A percentile compares a stretch with the other conserved stretches of the same genome.
These are phyloP conservation scores for Nicotiana sylvestris DNA, from an alignment of 257 asterid species.

Conservation along the genomic window DNA sequence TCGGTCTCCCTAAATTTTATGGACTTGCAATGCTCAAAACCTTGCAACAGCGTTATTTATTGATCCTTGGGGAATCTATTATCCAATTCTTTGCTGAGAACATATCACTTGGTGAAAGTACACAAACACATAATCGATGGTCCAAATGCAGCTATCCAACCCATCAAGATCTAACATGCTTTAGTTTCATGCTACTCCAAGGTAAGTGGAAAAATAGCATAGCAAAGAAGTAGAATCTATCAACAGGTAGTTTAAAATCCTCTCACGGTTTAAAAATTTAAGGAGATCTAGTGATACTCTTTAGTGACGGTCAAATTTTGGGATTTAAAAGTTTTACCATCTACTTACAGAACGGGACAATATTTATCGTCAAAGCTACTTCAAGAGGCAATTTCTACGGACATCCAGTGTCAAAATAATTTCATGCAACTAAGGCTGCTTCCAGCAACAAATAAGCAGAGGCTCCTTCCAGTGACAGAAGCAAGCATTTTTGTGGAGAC, in stretches of 20 bases:
- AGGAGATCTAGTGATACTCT: background rate
- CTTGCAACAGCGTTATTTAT: background rate
- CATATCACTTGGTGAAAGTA: background rate
- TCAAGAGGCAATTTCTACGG: background rate
- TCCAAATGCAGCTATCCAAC: slow-evolving; percentile 11
- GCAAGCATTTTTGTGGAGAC: background rate
- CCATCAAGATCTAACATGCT: background rate
- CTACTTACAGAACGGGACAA: background rate
- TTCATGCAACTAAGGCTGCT: background rate
- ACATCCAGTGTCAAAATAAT: background rate
- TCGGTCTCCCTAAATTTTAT: background rate
- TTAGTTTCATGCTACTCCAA: background rate
- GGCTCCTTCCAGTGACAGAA: slow-evolving; percentile 1
- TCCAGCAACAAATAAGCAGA: background rate
- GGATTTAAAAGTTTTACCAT: background rate
- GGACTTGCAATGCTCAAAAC: background rate
- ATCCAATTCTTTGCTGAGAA: background rate
- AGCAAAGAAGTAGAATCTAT: slow-evolving; percentile 5
- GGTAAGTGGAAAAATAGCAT: background rate
- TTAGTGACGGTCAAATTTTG: background rate
- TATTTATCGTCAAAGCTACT: background rate
- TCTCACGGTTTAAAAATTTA: background rate
- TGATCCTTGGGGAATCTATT: background rate
- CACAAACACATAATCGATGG: background rate
- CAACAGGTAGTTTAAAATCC: background rate